A percentile compares a stretch with the other conserved stretches of the same genome.
phyloP scores from a whole-genome alignment of 441 rosid genomes.

The Arabidopsis lyrata region DNA sequence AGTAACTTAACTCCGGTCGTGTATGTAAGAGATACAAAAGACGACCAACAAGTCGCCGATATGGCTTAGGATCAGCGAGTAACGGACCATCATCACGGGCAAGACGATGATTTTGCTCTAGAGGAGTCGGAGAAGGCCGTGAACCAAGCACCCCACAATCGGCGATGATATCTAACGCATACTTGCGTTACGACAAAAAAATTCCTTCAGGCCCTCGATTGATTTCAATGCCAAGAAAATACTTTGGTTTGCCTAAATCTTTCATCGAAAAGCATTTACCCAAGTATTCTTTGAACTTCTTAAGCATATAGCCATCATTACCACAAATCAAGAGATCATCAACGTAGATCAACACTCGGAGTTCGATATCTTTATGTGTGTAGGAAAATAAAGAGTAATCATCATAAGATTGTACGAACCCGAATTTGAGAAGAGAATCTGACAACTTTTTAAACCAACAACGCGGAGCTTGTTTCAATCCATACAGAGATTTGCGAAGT shows the following conservation, averaged over 20 bases:
- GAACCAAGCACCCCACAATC: not conserved
- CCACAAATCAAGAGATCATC: no score
- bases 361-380: no score
- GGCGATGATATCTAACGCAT: not conserved
- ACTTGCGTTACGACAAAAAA: no score
- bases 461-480: no score
- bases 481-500: no score
- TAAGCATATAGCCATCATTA: not conserved
- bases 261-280: not conserved
- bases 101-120: not conserved
- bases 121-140: not conserved
- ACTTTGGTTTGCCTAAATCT: not conserved
- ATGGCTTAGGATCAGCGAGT: fast-evolving
- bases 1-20: not conserved
- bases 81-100: not conserved
- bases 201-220: fast-evolving
- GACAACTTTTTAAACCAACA: no score
- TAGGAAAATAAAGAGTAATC: no score
- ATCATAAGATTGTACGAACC: no score
- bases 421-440: no score
- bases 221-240: not conserved
- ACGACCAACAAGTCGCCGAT: not conserved
- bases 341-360: no score
- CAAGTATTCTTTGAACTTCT: not conserved
- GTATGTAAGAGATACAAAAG: not conserved